Base-by-base conservation (phyloP, 129 eudicot genomes). In the Flaveria linearis region DNA sequence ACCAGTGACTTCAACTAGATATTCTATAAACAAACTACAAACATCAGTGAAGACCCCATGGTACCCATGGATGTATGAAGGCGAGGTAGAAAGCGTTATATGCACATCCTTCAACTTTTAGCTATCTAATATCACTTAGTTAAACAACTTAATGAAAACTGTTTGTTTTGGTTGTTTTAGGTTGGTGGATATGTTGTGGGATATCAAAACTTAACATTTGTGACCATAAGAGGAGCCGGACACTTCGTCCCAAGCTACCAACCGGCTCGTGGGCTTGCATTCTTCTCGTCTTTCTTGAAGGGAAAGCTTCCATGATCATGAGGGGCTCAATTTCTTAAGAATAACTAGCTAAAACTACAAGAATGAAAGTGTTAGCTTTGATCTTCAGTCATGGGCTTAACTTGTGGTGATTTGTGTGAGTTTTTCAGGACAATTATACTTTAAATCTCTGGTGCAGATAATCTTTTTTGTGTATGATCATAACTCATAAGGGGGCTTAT, bases 181-280 rank as follows among this genome's bases (percentile, higher is more conserved):
- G 92, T 88, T 52, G 92, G 89, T 49, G 92, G 92, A 18, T 87
- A 82, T 41, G 89, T 46, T 1, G 92, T 74, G 57, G 92, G 76
- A 80, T 85, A 88, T 60, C 49, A 85, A 36, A 85, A 88, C 67
- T 64, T 85, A 25, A 83, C 89, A 8, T 88, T 88, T 26, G 90
- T 86, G 67, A 83, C 82, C 10, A 66, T 86, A 65, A 70, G 90
- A 69, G 90, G 90, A n/a, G 82, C 92, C 16, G 92, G 92, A 77
- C 92, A 88, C 50, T 83, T 85, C 11, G 92, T 88, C 14, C 92
- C 92, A 14, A 83, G 90, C 53, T 83, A 85, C 68, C 90, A 88
- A 61, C 93, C 90, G 3, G 86, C 80, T 71, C 85, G 90, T 15
- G 90, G 73, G 3, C 86, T 88, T 28, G 79, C 77, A 1, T 22